Conservation (phyloP, 2,329 filamentous ascomycete genomes). For the Colletotrichum filicis region DNA sequence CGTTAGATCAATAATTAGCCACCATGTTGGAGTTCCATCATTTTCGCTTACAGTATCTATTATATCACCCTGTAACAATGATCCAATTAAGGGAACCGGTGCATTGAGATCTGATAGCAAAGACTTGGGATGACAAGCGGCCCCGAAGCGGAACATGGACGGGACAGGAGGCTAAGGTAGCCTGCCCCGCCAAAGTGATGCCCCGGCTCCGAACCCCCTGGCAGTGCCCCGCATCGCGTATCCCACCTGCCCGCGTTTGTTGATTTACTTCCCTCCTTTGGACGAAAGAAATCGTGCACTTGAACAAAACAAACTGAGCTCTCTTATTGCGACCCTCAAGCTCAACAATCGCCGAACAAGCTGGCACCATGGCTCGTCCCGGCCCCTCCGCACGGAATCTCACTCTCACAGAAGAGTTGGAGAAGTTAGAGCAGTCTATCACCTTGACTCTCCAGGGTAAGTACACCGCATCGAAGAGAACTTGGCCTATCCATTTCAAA, state of each 20-base stretch:
- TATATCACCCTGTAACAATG: too few species aligned
- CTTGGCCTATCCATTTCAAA: constrained; percentile 12
- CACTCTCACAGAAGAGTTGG: constrained; percentile 92
- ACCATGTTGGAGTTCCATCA: not conserved
- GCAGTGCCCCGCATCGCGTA: constrained; percentile 47
- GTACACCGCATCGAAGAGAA: not conserved
- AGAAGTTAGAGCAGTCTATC: constrained; percentile 95
- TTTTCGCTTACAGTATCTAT: not conserved
- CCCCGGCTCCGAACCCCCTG: not conserved
- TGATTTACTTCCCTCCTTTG: constrained; percentile 24
- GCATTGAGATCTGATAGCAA: not conserved
- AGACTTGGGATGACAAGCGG: not conserved
- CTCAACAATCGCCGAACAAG: not conserved
- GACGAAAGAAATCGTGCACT: constrained; percentile 22
- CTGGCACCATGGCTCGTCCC: constrained; percentile 59
- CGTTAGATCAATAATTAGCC: not conserved
- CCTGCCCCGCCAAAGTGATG: constrained; percentile 5
- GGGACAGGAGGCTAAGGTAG: not conserved
- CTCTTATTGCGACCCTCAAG: not conserved
- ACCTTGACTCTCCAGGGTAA: constrained; percentile 92
- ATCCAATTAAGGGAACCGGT: not conserved
- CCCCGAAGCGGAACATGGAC: not conserved
- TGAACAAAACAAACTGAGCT: constrained; percentile 15
- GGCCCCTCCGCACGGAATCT: constrained; percentile 65
- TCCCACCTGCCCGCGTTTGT: constrained; percentile 22